Conservation (phyloP, 768 basidiomycete genomes). For the Saitozyma podzolica region DNA sequence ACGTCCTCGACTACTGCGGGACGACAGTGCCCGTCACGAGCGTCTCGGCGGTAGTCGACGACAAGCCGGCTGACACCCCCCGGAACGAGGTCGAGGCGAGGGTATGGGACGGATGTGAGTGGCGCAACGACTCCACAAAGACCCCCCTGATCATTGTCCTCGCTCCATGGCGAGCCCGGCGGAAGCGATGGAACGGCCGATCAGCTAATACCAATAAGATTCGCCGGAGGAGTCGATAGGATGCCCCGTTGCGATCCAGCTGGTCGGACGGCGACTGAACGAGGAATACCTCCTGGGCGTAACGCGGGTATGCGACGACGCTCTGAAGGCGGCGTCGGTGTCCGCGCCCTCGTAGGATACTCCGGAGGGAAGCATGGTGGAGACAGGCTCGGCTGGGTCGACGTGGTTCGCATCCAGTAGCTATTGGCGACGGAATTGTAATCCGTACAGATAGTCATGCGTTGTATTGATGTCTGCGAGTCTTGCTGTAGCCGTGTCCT, state of each 20-base stretch:
- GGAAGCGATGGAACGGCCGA: neutral
- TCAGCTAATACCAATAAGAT: conserved; percentile 36
- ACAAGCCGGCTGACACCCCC: conserved; percentile 43
- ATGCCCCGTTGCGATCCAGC: conserved; percentile 67
- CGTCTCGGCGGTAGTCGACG: conserved; percentile 57
- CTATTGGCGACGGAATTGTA: too few species aligned
- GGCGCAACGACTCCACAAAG: neutral
- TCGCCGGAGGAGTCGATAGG: conserved; percentile 67
- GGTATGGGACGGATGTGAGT: conserved; percentile 58
- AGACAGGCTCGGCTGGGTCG: too few species aligned
- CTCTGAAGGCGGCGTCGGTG: too few species aligned
- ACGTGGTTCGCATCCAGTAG: too few species aligned
- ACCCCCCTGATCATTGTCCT: too few species aligned
- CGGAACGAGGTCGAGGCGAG: conserved; percentile 57
- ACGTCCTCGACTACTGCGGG: conserved; percentile 59
- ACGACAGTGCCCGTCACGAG: conserved; percentile 65
- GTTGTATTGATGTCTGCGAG: too few species aligned
- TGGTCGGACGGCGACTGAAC: conserved; percentile 64
- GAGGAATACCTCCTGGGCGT: conserved; percentile 64
- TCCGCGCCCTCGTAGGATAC: too few species aligned
- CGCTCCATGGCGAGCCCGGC: too few species aligned
- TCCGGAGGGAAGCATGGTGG: too few species aligned
- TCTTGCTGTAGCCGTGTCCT: too few species aligned
- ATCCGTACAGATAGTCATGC: too few species aligned
- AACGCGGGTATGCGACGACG: too few species aligned